A percentile compares a stretch with the other conserved stretches of the same genome.
Conservation (phyloP, 129 eudicot genomes). For the Lactuca sativa region DNA sequence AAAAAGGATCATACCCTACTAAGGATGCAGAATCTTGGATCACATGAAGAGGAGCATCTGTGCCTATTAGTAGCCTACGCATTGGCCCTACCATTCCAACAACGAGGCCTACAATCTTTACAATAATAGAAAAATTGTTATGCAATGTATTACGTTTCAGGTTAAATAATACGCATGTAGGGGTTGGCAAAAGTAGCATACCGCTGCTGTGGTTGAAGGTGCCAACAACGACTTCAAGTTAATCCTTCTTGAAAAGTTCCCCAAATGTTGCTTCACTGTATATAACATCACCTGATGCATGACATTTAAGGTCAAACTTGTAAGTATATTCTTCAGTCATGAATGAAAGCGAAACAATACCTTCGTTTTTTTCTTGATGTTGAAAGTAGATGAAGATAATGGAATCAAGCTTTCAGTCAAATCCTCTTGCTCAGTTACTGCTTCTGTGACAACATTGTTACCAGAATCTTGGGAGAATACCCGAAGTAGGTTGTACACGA, state of each 20-base stretch:
- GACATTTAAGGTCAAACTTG: neutral
- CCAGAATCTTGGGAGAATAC: conserved; percentile 49
- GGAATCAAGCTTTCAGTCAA: conserved; percentile 41
- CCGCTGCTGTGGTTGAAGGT: conserved; percentile 77
- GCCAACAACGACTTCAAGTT: conserved; percentile 65
- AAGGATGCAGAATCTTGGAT: conserved; percentile 43
- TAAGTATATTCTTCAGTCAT: neutral
- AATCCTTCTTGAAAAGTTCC: conserved; percentile 30
- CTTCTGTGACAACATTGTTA: conserved; percentile 12
- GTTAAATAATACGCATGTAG: neutral
- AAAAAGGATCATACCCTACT: conserved; percentile 47
- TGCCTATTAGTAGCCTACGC: conserved; percentile 47
- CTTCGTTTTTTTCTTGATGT: conserved; percentile 9
- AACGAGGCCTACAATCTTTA: conserved; percentile 53
- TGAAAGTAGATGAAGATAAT: conserved; percentile 18
- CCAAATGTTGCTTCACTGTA: conserved; percentile 29
- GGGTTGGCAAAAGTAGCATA: conserved; percentile 23
- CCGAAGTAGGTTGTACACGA: conserved; percentile 75
- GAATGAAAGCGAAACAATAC: conserved; percentile 14
- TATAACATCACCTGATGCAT: conserved; percentile 23
- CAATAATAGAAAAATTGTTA: neutral
- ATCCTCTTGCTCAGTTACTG: conserved; percentile 14
- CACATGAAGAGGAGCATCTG: conserved; percentile 55
- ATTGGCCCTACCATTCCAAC: conserved; percentile 47
- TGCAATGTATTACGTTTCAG: neutral